A percentile compares a stretch with the other conserved stretches of the same genome.
phyloP scores from a whole-genome alignment of 768 basidiomycete genomes.

The Tulasnella sp. region DNA sequence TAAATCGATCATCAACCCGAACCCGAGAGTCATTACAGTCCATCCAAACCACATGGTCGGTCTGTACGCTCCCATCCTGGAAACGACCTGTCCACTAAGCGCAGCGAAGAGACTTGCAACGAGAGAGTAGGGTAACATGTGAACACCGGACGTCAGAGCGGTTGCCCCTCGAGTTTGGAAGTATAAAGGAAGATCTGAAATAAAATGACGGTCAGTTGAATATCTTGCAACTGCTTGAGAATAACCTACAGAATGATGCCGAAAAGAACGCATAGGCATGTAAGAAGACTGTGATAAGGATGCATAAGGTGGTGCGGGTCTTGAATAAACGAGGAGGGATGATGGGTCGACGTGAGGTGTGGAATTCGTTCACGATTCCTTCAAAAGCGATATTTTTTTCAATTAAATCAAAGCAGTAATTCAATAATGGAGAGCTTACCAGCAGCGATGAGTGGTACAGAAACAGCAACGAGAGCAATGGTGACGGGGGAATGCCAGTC shows the following conservation, averaged over 20 bases:
- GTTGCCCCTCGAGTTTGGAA: conserved; percentile 72
- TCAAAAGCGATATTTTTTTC: background rate
- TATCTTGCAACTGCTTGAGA: background rate
- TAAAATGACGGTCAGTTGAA: background rate
- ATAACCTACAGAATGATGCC: conserved; percentile 30
- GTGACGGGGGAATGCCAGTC: conserved; percentile 53
- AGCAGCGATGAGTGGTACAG: conserved; percentile 44
- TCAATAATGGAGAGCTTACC: conserved; percentile 29
- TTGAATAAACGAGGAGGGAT: conserved; percentile 69
- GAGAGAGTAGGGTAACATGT: conserved; percentile 66
- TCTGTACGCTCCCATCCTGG: conserved; percentile 39
- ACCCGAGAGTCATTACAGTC: conserved; percentile 51
- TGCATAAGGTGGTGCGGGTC: conserved; percentile 62
- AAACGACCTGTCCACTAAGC: conserved; percentile 48
- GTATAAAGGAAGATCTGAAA: conserved; percentile 60
- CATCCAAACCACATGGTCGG: conserved; percentile 56
- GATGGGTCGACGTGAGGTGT: conserved; percentile 59
- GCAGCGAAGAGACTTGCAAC: conserved; percentile 49
- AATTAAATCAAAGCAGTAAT: background rate
- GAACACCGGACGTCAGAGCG: conserved; percentile 54
- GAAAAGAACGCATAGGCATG: conserved; percentile 60
- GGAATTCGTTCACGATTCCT: conserved; percentile 45
- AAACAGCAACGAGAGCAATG: conserved; percentile 53
- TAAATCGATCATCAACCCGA: conserved; percentile 65
- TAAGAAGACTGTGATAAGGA: conserved; percentile 51